Evolutionary conservation across 2,329 filamentous ascomycete species (phyloP).

Genomic region (Incumbomyces delicatus): DNA sequence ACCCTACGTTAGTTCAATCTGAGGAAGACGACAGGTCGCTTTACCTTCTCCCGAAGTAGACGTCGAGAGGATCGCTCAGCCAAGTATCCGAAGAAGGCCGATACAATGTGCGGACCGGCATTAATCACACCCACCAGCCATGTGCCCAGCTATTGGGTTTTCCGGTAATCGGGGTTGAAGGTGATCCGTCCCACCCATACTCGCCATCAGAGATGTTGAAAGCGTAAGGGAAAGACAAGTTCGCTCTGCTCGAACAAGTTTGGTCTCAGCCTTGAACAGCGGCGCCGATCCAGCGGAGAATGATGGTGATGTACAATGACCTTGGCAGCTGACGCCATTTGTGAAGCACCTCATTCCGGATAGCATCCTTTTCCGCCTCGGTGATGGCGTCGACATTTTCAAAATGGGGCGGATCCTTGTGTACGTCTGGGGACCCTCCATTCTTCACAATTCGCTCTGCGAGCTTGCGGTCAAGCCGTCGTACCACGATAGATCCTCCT

Average conservation of each 20-base stretch:
- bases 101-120: constrained; percentile 41
- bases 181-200: constrained; percentile 9
- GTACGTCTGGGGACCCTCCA: too few species aligned
- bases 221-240: constrained; percentile 40
- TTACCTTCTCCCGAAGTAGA: too few species aligned
- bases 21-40: too few species aligned
- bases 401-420: constrained; percentile 30
- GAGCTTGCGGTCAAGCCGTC: too few species aligned
- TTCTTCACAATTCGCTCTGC: too few species aligned
- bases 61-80: constrained; percentile 23
- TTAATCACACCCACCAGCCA: constrained; percentile 57
- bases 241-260: constrained; percentile 44
- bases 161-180: constrained; percentile 27
- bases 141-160: too few species aligned
- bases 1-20: too few species aligned
- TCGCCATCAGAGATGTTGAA: constrained; percentile 34
- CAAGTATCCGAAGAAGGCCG: constrained; percentile 36
- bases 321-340: constrained; percentile 43
- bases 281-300: constrained; percentile 38
- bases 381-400: constrained; percentile 36
- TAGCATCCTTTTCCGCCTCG: constrained; percentile 32
- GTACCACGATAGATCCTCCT: too few species aligned
- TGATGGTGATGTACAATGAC: constrained; percentile 42
- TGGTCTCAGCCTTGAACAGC: constrained; percentile 43
- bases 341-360: constrained; percentile 39